These are phyloP conservation scores for Penicillium occitanis DNA, from an alignment of 2,329 filamentous ascomycete genomes.

Conservation along the genomic window DNA sequence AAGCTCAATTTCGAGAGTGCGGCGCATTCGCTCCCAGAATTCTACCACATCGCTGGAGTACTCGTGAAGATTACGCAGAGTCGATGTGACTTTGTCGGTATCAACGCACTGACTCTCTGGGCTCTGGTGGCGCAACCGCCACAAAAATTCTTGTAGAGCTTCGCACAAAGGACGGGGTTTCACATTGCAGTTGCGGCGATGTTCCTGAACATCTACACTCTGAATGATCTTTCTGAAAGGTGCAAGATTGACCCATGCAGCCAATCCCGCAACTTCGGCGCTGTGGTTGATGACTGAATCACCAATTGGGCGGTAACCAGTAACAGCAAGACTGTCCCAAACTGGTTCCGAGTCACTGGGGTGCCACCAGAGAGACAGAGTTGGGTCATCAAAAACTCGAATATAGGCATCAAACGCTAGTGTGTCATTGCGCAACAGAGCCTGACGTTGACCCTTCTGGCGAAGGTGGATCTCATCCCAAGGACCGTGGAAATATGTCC, in stretches of 20 bases:
- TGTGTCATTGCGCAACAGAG: constrained; percentile 60
- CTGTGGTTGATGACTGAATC: constrained; percentile 48
- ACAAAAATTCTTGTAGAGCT: constrained; percentile 54
- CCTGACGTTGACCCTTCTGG: constrained; percentile 57
- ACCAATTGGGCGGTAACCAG: constrained; percentile 56
- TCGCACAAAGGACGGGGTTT: constrained; percentile 53
- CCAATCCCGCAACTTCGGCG: constrained; percentile 55
- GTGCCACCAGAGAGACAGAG: constrained; percentile 62
- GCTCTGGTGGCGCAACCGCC: constrained; percentile 49
- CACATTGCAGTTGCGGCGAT: constrained; percentile 45
- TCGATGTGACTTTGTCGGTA: constrained; percentile 43
- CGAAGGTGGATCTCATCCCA: constrained; percentile 59
- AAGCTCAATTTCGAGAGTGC: constrained; percentile 55
- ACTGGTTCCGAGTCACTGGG: constrained; percentile 52
- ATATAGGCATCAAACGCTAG: constrained; percentile 63
- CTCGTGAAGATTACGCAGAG: constrained; percentile 43
- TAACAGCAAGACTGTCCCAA: constrained; percentile 59
- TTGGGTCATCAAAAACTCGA: constrained; percentile 60
- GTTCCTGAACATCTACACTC: constrained; percentile 48
- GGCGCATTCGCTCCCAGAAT: constrained; percentile 56
- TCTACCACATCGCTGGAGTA: constrained; percentile 55
- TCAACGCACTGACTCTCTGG: constrained; percentile 42
- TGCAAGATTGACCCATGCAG: constrained; percentile 59
- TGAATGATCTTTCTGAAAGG: constrained; percentile 60
- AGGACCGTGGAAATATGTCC: constrained; percentile 61